Evolutionary conservation across 2,329 filamentous ascomycete genomes (phyloP), one percentile per base, ranked within the genome.

Genomic region (Diaporthe amygdali): DNA sequence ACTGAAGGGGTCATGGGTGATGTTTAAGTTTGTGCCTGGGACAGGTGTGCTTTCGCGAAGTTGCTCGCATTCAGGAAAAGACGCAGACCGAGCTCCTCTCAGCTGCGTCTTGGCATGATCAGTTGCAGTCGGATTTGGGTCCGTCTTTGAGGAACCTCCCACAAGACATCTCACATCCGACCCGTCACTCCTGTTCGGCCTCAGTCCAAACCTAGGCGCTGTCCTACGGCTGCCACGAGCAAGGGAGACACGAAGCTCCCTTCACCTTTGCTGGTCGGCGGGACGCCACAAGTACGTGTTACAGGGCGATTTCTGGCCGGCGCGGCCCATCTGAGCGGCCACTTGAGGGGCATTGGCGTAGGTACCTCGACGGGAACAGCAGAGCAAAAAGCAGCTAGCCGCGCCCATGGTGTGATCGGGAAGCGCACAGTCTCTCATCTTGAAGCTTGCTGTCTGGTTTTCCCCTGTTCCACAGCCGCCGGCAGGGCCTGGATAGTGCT

Each of bases 121-220:
- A 47, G 44, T 56, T 69, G 69, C 49, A 66, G 71, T 73, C 56
- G 66, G 66, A 66, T 66, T 71, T 73, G 59, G 66, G 69, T 73
- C 71, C 69, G 71, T 68, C 61, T 63, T 66, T 69, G 66, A 66
- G 69, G 34, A 71, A 71, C 69, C 66, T 72, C 52, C 54, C 71
- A 72, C 71, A 72, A 70, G 61, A 52, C 68, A 46, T 63, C 55
- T 63, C 52, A 70, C 54, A 72, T 63, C 61, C 71, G 71, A 69
- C 68, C 71, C 71, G 71, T 63, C 52, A n/a, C 61, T 67, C 68
- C 37, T 70, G 61, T 27, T 30, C 61, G 66, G 71, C 59, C 61
- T 70, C 54, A 55, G 61, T 70, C 30, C 71, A 69, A 67, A 41
- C 49, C 37, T 44, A n/a, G 46, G 54, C n/a, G 22, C 41, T 66